Evolutionary conservation across 1,139 yeast species (phyloP).

Genomic region (Sugiyamaella xylanicola): DNA sequence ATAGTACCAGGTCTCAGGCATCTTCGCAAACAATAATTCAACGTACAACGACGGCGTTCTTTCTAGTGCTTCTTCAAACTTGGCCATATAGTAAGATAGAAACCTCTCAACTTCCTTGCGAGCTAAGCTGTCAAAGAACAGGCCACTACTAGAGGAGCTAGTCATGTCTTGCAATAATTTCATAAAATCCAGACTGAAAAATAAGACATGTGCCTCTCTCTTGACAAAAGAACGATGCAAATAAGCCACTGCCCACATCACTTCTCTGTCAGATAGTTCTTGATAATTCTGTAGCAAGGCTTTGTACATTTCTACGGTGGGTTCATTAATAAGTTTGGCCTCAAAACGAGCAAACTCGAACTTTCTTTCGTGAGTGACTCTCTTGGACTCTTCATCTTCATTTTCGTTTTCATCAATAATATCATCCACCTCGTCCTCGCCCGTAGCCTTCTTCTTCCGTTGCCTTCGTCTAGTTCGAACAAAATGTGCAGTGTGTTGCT

Average conservation of each 20-base stretch:
- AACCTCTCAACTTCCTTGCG: constrained; percentile 68
- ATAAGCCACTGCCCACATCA: constrained; percentile 67
- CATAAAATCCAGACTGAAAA: constrained; percentile 78
- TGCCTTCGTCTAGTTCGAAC: constrained; percentile 53
- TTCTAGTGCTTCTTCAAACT: constrained; percentile 54
- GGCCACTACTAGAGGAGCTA: constrained; percentile 36
- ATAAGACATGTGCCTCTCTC: constrained; percentile 57
- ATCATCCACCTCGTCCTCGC: constrained; percentile 43
- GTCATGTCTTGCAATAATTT: constrained; percentile 53
- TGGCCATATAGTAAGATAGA: constrained; percentile 65
- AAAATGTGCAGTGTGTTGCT: constrained; percentile 60
- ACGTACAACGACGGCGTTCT: constrained; percentile 61
- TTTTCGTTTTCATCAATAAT: constrained; percentile 47
- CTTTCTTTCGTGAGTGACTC: constrained; percentile 53
- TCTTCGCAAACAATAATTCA: constrained; percentile 69
- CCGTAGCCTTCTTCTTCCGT: constrained; percentile 36
- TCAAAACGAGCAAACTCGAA: constrained; percentile 52
- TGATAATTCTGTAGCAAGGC: constrained; percentile 55
- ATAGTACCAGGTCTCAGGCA: constrained; percentile 51
- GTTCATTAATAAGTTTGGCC: constrained; percentile 45
- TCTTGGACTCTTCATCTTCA: constrained; percentile 40
- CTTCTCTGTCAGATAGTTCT: constrained; percentile 62
- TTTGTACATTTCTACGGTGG: constrained; percentile 53
- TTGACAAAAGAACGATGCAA: constrained; percentile 73
- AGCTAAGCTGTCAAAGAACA: constrained; percentile 46